These are phyloP conservation scores for Vaccinium myrtillus DNA, from an alignment of 148 eudicot species.

Conservation along the genomic window DNA sequence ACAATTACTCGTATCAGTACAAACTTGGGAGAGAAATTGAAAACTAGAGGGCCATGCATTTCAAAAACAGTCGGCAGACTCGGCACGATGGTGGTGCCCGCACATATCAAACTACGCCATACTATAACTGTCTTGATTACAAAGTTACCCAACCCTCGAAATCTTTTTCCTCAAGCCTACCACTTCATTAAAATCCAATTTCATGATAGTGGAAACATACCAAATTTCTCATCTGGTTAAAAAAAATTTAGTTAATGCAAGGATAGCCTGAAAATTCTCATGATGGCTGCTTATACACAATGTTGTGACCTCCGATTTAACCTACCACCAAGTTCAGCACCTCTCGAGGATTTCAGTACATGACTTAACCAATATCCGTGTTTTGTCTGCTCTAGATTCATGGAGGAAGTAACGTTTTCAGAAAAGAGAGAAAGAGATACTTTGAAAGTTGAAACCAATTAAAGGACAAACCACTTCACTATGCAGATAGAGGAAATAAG, in stretches of 20 bases:
- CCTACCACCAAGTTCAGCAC: not conserved
- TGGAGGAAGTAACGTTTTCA: not conserved
- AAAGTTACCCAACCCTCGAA: not conserved
- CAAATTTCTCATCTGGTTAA: not conserved
- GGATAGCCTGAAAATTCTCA: not conserved
- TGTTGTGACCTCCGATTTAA: not conserved
- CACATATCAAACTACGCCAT: not conserved
- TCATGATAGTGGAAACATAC: not conserved
- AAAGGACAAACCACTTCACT: not conserved
- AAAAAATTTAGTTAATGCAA: not conserved
- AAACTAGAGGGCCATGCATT: not conserved
- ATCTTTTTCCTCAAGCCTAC: not conserved
- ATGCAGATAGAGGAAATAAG: not conserved
- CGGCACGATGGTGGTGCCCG: not conserved
- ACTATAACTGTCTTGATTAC: not conserved
- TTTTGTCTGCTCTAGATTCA: not conserved
- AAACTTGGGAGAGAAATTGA: not conserved
- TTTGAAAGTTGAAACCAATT: not conserved
- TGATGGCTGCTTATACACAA: no score
- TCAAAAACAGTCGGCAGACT: not conserved
- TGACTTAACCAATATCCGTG: not conserved
- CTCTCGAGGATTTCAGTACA: not conserved
- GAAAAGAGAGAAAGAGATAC: not conserved
- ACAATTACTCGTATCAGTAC: slow-evolving; percentile 11
- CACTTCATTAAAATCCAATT: not conserved